These are phyloP conservation scores for Geotrichum histeridarum DNA, from an alignment of 1,139 yeast genomes.

Conservation along the genomic window DNA sequence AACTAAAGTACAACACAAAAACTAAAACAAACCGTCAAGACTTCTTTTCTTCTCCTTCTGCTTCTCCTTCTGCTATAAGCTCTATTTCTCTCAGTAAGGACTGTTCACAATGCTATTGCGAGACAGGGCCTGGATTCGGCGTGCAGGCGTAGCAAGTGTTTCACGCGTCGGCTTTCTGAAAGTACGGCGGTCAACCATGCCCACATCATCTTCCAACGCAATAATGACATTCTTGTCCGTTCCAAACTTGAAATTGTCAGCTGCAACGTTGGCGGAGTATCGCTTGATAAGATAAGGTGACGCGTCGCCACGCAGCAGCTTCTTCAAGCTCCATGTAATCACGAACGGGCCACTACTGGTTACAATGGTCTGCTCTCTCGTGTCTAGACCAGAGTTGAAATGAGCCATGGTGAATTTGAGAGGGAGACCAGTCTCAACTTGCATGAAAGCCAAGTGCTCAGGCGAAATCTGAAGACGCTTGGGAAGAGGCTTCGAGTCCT, in stretches of 20 bases:
- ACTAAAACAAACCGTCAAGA: background rate
- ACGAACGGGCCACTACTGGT: slow-evolving; percentile 79
- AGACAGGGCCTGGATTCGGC: slow-evolving; percentile 28
- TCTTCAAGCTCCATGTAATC: slow-evolving; percentile 70
- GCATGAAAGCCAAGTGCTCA: slow-evolving; percentile 66
- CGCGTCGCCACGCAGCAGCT: slow-evolving; percentile 50
- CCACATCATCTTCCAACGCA: slow-evolving; percentile 66
- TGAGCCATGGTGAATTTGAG: slow-evolving; percentile 65
- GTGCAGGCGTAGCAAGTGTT: slow-evolving; percentile 38
- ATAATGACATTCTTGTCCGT: slow-evolving; percentile 65
- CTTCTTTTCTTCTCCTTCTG: too few species aligned
- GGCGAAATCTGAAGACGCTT: slow-evolving; percentile 63
- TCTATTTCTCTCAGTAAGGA: slow-evolving; percentile 25
- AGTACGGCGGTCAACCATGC: slow-evolving; percentile 54
- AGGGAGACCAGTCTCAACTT: slow-evolving; percentile 47
- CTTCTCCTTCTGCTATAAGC: background rate
- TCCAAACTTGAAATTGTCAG: slow-evolving; percentile 74
- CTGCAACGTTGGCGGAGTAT: slow-evolving; percentile 59
- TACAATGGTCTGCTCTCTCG: slow-evolving; percentile 65
- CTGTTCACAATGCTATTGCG: slow-evolving; percentile 35
- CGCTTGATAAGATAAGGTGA: slow-evolving; percentile 60
- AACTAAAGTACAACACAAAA: background rate
- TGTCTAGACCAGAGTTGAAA: slow-evolving; percentile 63
- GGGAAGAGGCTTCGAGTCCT: slow-evolving; percentile 64
- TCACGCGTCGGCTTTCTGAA: slow-evolving; percentile 55